These are phyloP conservation scores for Pleurotus platypus DNA, from an alignment of 768 basidiomycete species.

Conservation along the genomic window DNA sequence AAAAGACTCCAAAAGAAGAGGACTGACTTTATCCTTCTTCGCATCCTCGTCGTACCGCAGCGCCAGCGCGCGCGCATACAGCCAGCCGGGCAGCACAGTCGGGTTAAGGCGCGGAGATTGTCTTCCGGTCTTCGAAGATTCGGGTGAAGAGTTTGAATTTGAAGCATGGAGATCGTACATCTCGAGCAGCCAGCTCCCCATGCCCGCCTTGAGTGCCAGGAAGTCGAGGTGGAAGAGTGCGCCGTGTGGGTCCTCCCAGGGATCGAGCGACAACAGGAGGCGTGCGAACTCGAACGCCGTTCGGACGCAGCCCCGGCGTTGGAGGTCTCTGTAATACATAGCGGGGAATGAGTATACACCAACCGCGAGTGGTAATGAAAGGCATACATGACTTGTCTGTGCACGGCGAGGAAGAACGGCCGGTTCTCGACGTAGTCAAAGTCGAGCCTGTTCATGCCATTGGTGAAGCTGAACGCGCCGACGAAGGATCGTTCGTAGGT, in stretches of 20 bases:
- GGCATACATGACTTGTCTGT: slow-evolving; percentile 75
- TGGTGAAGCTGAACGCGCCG: slow-evolving; percentile 82
- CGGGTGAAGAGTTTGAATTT: no score
- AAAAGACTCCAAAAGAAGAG: background rate
- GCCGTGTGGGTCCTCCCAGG: slow-evolving; percentile 87
- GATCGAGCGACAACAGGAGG: slow-evolving; percentile 83
- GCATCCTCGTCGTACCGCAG: slow-evolving; percentile 49
- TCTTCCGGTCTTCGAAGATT: slow-evolving; percentile 11
- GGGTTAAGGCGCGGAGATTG: slow-evolving; percentile 39
- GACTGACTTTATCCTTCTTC: slow-evolving; percentile 34
- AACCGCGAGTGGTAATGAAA: background rate
- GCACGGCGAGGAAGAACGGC: slow-evolving; percentile 86
- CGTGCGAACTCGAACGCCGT: slow-evolving; percentile 91
- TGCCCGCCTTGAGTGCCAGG: slow-evolving; percentile 76
- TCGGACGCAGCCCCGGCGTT: slow-evolving; percentile 83
- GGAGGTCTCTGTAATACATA: slow-evolving; percentile 57
- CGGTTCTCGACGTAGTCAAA: slow-evolving; percentile 91
- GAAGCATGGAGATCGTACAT: slow-evolving; percentile 54
- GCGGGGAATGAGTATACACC: background rate
- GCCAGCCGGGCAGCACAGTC: slow-evolving; percentile 72
- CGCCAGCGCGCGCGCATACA: slow-evolving; percentile 68
- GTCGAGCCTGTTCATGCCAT: slow-evolving; percentile 78
- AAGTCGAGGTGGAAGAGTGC: slow-evolving; percentile 80
- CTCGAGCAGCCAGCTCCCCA: slow-evolving; percentile 78
- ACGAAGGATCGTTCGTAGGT: slow-evolving; percentile 90